Percentiles rank a stretch among this genome's conserved stretches.
Conservation (phyloP, 345 rosid genomes). For the Bruguiera gymnorhiza region DNA sequence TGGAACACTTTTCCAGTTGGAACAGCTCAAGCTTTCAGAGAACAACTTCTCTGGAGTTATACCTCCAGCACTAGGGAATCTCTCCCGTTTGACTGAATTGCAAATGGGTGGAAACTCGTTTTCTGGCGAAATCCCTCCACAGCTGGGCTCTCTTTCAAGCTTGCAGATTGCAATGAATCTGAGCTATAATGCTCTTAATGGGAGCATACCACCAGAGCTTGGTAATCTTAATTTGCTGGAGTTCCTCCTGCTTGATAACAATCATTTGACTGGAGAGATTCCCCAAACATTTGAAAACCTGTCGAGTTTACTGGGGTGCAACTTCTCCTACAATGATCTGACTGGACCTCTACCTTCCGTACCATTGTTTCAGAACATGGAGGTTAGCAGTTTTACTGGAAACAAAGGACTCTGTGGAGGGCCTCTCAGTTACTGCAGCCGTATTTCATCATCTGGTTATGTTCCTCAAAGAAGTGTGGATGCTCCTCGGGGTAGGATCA, state of each 20-base stretch:
- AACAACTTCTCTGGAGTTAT: slow-evolving; percentile 54
- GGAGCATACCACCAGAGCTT: slow-evolving; percentile 58
- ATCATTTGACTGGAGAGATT: slow-evolving; percentile 66
- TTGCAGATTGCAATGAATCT: slow-evolving; percentile 82
- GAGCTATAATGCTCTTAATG: slow-evolving; percentile 65
- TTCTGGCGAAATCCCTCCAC: slow-evolving; percentile 54
- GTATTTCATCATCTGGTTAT: slow-evolving; percentile 9
- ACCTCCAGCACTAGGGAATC: slow-evolving; percentile 58
- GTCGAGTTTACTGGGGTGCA: slow-evolving; percentile 72
- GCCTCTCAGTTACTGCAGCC: slow-evolving; percentile 38
- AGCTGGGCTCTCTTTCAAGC: slow-evolving; percentile 57
- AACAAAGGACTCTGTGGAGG: slow-evolving; percentile 54
- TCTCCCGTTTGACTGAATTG: slow-evolving; percentile 65
- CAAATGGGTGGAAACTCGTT: slow-evolving; percentile 82
- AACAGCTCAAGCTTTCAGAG: slow-evolving; percentile 70
- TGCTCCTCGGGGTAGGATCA: slow-evolving; percentile 36
- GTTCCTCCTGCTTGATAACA: slow-evolving; percentile 66
- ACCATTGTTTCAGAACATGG: slow-evolving; percentile 61
- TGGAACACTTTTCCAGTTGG: slow-evolving; percentile 68
- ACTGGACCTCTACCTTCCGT: slow-evolving; percentile 60
- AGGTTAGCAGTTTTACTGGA: slow-evolving; percentile 60
- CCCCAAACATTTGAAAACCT: slow-evolving; percentile 61
- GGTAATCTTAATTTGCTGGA: slow-evolving; percentile 75
- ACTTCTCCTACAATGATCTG: slow-evolving; percentile 71
- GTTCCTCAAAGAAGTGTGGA: slow-evolving; percentile 21